These are phyloP conservation scores for Colletotrichum sidae DNA, from an alignment of 2,329 filamentous ascomycete species.

Conservation along the genomic window DNA sequence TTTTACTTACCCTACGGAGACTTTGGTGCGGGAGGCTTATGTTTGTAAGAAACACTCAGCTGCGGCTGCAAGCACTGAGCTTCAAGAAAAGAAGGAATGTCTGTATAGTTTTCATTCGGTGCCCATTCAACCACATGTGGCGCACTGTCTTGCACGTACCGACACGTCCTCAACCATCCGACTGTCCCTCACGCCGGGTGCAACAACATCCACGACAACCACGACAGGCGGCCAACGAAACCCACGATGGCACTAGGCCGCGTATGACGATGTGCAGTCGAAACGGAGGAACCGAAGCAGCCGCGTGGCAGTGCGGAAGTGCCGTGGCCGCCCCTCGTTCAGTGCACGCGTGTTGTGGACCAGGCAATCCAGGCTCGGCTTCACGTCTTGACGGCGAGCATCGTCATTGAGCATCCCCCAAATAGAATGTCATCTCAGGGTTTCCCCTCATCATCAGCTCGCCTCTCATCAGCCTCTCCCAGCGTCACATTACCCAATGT, in stretches of 20 bases:
- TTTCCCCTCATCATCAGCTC: slow-evolving; percentile 34
- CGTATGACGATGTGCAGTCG: slow-evolving; percentile 17
- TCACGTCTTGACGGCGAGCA: slow-evolving; percentile 12
- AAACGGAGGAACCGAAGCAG: slow-evolving; percentile 23
- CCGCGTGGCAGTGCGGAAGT: slow-evolving; percentile 25
- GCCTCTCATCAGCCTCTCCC: slow-evolving; percentile 8
- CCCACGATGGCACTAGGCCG: background rate
- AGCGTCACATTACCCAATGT: slow-evolving; percentile 13
- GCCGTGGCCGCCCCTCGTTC: slow-evolving; percentile 19
- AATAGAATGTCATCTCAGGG: slow-evolving; percentile 29
- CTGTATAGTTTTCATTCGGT: background rate
- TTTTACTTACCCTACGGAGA: slow-evolving; percentile 22
- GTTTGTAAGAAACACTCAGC: slow-evolving; percentile 31
- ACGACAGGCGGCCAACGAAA: slow-evolving; percentile 16
- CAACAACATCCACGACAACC: background rate
- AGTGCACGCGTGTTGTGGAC: background rate
- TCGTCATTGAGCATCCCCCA: slow-evolving; percentile 24
- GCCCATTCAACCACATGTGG: background rate
- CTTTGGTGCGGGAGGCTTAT: slow-evolving; percentile 14
- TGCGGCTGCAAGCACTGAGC: background rate
- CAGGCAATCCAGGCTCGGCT: slow-evolving; percentile 17
- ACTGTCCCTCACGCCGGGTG: background rate
- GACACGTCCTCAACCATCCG: background rate
- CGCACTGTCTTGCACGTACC: slow-evolving; percentile 17
- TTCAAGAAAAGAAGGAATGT: too few relatives aligned